Evolutionary conservation across 805 yeast genomes (phyloP), one percentile per base, ranked within the genome.

Genomic region (Hanseniaspora occidentalis): DNA sequence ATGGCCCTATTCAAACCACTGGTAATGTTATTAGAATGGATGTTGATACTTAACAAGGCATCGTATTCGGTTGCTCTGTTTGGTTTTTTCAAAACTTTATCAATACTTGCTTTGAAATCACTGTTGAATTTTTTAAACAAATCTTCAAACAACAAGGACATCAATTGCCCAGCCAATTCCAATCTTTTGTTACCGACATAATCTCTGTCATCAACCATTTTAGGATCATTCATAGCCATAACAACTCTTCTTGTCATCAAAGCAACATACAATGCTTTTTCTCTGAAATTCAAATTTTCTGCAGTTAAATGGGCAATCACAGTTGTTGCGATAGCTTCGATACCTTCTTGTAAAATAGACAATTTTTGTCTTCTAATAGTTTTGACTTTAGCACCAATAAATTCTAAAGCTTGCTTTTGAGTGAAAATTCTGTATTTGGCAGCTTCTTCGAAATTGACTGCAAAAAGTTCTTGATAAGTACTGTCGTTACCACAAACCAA

Each of bases 171-270:
- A 1, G 98, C 98, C 56, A 92, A 68, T 64, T 92, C 98, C 48
- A 92, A 69, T 64, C 98, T 82, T 61, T 92, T 92, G 64, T 89
- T 89, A 68, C 98, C 98, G 35, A 92, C 97, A 56, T 92, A 92
- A 66, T 92, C 98, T 62, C 97, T 77, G 62, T 92, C 98, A 55
- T 92, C 98, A n/a, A 92, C 95, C 79, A 85, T 79, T 49, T 78
- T 77, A 6, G 96, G 94, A 53, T 92, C 83, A 47, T 84, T 79
- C 79, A 92, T 84, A 4, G 98, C 84, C 94, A 85, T 84, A 18
- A 92, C 72, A 2, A 89, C 97, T 55, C 97, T 74, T 57, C 98
- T 75, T 1, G 98, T 83, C 98, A 92, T 92, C 62, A 85, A 77
- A 1, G 96, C 96, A 50, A 92, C 77, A 57, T 92, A 92, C 27